These are phyloP conservation scores for Lippia alba DNA, from an alignment of 305 asterid genomes.

Conservation along the genomic window DNA sequence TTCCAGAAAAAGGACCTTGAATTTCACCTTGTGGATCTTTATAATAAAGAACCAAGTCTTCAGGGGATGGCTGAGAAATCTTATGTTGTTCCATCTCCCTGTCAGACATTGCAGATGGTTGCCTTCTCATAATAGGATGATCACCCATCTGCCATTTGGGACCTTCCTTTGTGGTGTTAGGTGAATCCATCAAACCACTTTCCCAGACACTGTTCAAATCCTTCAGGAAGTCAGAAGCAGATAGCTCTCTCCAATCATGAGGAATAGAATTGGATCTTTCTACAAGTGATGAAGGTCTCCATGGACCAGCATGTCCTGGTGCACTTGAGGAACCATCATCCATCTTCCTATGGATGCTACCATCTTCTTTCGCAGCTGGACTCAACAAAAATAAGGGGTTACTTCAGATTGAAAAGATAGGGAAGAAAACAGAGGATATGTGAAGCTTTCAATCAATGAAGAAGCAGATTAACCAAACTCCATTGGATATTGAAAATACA, in stretches of 20 bases:
- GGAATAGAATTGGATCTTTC: conserved; percentile 53
- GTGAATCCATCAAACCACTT: conserved; percentile 48
- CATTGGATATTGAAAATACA: conserved; percentile 7
- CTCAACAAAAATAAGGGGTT: conserved; percentile 19
- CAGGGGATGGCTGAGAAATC: conserved; percentile 66
- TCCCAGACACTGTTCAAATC: conserved; percentile 49
- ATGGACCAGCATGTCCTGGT: conserved; percentile 53
- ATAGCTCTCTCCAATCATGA: conserved; percentile 54
- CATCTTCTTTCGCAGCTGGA: conserved; percentile 55
- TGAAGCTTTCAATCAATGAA: background rate
- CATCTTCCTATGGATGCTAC: conserved; percentile 35
- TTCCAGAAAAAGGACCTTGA: conserved; percentile 89
- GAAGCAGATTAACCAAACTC: background rate
- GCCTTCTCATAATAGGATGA: conserved; percentile 59
- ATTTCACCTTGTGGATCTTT: conserved; percentile 84
- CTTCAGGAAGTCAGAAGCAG: conserved; percentile 49
- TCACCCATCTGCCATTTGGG: conserved; percentile 59
- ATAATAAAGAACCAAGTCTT: conserved; percentile 69
- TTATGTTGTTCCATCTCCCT: conserved; percentile 56
- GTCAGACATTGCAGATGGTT: conserved; percentile 54
- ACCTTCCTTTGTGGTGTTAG: conserved; percentile 43
- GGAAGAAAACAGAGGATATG: background rate
- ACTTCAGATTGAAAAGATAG: conserved; percentile 9
- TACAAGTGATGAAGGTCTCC: conserved; percentile 66
- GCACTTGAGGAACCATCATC: conserved; percentile 39